A percentile compares a stretch with the other conserved stretches of the same genome.
These are phyloP conservation scores for Cladophialophora psammophila DNA, from an alignment of 2,329 filamentous ascomycete genomes.

Conservation along the genomic window DNA sequence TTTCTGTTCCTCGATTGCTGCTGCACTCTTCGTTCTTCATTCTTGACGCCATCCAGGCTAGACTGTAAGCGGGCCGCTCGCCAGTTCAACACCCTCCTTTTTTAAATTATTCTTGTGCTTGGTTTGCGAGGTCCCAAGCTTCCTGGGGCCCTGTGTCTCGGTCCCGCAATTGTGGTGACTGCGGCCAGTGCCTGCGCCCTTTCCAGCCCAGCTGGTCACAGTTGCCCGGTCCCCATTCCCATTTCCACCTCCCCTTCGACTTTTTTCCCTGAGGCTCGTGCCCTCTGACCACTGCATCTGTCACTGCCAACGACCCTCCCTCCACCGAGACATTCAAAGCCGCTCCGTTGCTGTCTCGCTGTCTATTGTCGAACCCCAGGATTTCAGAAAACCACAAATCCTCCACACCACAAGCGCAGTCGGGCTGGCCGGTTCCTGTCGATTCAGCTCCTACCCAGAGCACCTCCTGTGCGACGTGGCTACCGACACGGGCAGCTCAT, in stretches of 20 bases:
- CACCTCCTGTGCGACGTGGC: slow-evolving; percentile 39
- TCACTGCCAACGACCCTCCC: slow-evolving; percentile 18
- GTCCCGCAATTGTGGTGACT: slow-evolving; percentile 20
- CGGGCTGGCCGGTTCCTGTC: slow-evolving; percentile 37
- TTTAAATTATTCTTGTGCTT: slow-evolving; percentile 19
- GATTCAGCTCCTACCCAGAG: slow-evolving; percentile 31
- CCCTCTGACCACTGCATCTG: slow-evolving; percentile 8
- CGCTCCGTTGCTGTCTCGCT: slow-evolving; percentile 24
- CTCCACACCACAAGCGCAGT: slow-evolving; percentile 22
- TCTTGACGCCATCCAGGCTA: slow-evolving; percentile 8
- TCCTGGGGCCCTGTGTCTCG: slow-evolving; percentile 16
- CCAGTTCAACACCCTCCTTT: slow-evolving; percentile 22
- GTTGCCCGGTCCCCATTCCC: slow-evolving; percentile 18
- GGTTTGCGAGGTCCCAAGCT: slow-evolving; percentile 10
- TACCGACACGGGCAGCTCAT: slow-evolving; percentile 37
- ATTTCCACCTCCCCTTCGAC: slow-evolving; percentile 26
- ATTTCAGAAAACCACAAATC: slow-evolving; percentile 13
- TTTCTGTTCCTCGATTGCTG: slow-evolving; percentile 2
- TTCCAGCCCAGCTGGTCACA: slow-evolving; percentile 14
- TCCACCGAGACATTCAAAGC: slow-evolving; percentile 27
- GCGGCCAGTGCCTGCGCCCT: slow-evolving; percentile 25
- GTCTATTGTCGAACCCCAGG: slow-evolving; percentile 15
- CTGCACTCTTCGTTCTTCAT: slow-evolving; percentile 12
- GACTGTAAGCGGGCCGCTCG: slow-evolving; percentile 16
- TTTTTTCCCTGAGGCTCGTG: slow-evolving; percentile 34